These are phyloP conservation scores for Cladophialophora yegresii DNA, from an alignment of 2,329 filamentous ascomycete genomes.

Conservation along the genomic window DNA sequence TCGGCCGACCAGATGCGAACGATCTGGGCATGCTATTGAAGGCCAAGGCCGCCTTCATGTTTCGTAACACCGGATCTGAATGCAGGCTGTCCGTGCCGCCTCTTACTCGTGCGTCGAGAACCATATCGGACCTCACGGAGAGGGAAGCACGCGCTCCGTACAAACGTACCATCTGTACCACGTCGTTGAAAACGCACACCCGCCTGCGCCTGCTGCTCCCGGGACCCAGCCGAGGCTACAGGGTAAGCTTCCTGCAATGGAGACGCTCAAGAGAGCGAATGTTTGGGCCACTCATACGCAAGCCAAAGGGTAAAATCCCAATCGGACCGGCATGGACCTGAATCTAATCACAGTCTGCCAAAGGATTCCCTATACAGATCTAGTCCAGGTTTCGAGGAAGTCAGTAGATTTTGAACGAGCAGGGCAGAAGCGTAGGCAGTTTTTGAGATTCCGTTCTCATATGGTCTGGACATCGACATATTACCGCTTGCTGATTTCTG, in stretches of 20 bases:
- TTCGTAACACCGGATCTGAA: not conserved
- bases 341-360: not conserved
- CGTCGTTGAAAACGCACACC: not conserved
- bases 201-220: not conserved
- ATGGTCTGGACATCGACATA: not conserved
- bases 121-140: not conserved
- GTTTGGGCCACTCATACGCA: not conserved
- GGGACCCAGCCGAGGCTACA: not conserved
- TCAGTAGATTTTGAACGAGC: not conserved
- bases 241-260: not conserved
- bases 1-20: not conserved
- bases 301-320: not conserved
- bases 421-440: too few relatives aligned
- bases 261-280: not conserved
- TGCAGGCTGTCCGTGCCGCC: not conserved
- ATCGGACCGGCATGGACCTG: not conserved
- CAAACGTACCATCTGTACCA: not conserved
- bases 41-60: not conserved
- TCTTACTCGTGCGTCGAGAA: not conserved
- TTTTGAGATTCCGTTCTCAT: not conserved
- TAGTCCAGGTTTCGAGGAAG: not conserved
- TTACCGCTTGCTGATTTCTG: not conserved
- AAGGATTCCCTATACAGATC: not conserved
- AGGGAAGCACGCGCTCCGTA: not conserved
- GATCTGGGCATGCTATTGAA: not conserved